Base-by-base conservation (phyloP, 2,329 filamentous ascomycete genomes). In the Cercospora sojina region DNA sequence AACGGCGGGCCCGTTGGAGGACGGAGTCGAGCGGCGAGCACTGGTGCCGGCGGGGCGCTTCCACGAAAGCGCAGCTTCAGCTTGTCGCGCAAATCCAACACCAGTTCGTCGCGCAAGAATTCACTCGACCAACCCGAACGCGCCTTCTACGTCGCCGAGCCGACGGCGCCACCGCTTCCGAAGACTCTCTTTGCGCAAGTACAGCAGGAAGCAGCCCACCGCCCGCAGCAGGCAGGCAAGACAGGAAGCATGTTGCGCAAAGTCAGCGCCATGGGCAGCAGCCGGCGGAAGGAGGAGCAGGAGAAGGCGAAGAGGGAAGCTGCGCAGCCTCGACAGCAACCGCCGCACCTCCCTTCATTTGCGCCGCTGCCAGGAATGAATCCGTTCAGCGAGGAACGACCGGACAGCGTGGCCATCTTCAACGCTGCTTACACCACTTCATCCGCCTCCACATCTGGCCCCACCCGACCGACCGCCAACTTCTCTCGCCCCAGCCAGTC, bases 341-440 rank as follows among this genome's bases (percentile, higher is more conserved):
- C 88, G 64, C 89, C 89, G 65, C 85, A 85, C 72, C 81, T 88
- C 31, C 85, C 86, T 25, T 77, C 79, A 7, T 65, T 72, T 56
- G 58, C 65, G 79, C 73, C 81, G 75, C 69, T 84, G 76, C 75
- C 80, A 76, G 73, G 82, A 81, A 76, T 88, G 64, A 82, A 85
- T 70, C 83, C 82, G 16, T 88, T 88, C 74, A 87, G 87, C 68
- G 80, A 86, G 59, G 83, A 77, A 57, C 80, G 88, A 68, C 84
- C 88, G 31, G 89, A 91, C 73, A 86, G 86, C 7, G 79, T 87
- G 66, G 85, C 86, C 71, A 87, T 87, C 74, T 71, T 85, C 87
- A 64, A 83, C 83, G 58, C 60, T 49, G 65, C 72, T 31, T 70
- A 72, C 73, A 71, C 62, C 67, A 72, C 65, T 76, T 80, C 62